Conservation (phyloP, 2,329 filamentous ascomycete genomes). For the Torrubiellomyces zombiae region DNA sequence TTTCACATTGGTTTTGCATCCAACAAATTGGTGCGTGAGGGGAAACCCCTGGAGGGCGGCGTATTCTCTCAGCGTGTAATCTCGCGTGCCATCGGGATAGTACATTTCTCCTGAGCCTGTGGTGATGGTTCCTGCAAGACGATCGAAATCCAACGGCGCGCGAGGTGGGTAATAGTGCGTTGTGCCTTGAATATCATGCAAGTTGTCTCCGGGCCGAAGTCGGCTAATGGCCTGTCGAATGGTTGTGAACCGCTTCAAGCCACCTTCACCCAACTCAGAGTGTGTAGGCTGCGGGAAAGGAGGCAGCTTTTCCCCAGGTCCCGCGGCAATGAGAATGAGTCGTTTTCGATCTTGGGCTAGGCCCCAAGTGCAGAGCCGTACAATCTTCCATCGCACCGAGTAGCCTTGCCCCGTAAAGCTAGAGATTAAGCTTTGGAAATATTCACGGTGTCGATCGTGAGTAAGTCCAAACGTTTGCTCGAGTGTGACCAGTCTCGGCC, state of each 20-base stretch:
- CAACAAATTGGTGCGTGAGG: conserved; percentile 36
- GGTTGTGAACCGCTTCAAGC: conserved; percentile 23
- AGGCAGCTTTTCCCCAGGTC: conserved; percentile 56
- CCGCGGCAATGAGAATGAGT: conserved; percentile 39
- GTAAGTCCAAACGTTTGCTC: conserved; percentile 64
- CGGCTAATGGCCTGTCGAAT: conserved; percentile 24
- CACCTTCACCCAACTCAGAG: conserved; percentile 17
- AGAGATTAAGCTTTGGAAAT: conserved; percentile 42
- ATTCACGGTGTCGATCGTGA: conserved; percentile 30
- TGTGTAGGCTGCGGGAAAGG: conserved; percentile 48
- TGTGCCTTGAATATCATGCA: conserved; percentile 21
- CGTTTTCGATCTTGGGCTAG: conserved; percentile 31
- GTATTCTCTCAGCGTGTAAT: conserved; percentile 50
- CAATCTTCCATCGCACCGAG: conserved; percentile 50
- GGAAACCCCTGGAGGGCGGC: conserved; percentile 59
- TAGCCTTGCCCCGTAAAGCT: conserved; percentile 51
- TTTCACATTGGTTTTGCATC: conserved; percentile 23
- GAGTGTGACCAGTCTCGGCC: conserved; percentile 55
- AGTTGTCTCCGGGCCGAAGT: conserved; percentile 16
- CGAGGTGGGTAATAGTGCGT: conserved; percentile 13
- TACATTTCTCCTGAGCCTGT: conserved; percentile 44
- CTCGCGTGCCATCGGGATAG: conserved; percentile 46
- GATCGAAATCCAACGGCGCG: conserved; percentile 26
- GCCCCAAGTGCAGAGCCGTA: conserved; percentile 34
- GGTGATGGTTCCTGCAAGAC: conserved; percentile 43